phyloP scores from a whole-genome alignment of 108 stramenopile genomes.

The Cyclotella choctawhatcheeana region DNA sequence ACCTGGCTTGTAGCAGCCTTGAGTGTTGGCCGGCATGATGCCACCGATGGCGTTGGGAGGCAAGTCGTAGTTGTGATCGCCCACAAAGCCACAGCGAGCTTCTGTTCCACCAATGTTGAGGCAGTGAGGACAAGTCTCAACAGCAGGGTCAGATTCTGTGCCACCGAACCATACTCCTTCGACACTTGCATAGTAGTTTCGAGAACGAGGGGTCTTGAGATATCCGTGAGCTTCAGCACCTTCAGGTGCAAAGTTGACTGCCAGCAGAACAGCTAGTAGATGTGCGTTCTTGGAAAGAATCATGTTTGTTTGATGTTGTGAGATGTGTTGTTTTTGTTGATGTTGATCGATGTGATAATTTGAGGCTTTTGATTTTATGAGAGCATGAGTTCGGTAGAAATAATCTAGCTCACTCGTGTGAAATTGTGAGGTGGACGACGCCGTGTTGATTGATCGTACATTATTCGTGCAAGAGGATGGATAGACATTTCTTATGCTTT shows the following conservation, averaged over 20 bases:
- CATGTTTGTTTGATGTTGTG: neutral
- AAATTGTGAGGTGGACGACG: neutral
- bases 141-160: conserved; percentile 13
- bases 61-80: neutral
- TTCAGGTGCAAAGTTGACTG: neutral
- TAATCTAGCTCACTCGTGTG: neutral
- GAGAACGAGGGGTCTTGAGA: too few relatives aligned
- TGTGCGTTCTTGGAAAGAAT: neutral
- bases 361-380: neutral
- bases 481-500: too few relatives aligned
- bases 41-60: conserved; percentile 35
- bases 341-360: neutral
- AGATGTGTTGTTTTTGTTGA: neutral
- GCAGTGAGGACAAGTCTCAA: neutral
- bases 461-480: too few relatives aligned
- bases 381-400: neutral
- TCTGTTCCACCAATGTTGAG: neutral
- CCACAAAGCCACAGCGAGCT: neutral
- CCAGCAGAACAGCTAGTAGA: neutral
- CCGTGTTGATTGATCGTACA: too few relatives aligned
- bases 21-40: conserved; percentile 37
- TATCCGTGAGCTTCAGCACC: neutral
- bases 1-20: conserved; percentile 46
- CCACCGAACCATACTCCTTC: conserved; percentile 24
- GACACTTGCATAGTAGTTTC: conserved; percentile 34